Base-by-base conservation (phyloP, 2,329 filamentous ascomycete species). In the Ophiostoma montium region DNA sequence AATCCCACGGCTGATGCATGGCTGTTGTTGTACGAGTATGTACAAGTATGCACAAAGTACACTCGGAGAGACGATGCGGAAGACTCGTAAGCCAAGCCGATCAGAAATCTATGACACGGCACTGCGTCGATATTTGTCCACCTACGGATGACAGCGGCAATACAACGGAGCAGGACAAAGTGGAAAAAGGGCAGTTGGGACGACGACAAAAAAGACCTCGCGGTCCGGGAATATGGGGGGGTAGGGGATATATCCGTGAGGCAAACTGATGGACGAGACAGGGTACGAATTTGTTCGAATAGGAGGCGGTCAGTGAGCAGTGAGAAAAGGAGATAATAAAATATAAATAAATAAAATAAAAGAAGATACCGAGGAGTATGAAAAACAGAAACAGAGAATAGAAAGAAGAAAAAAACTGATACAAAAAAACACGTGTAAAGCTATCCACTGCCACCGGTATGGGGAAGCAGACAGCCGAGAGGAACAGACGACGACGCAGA, bases 181-280 rank as follows among this genome's bases (percentile, higher is more conserved):
- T 27, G 23, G 15, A 27, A 30, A 41, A 27, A 23, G 2, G n/a
- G 27, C n/a, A 41, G 9, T 33, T 13, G 19, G 21, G 46, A 18
- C n/a, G 11, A 31, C 18, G 21, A 35, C 23, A 16, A 21, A 30
- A 23, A 41, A 16, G 31, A 46, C 35, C 46, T 46, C 46, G 46
- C 50, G 50, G 39, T 51, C 42, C 42, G 31, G 46, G 36, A 47
- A 36, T 44, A 36, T 32, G 36, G 47, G 50, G 50, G 36, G 39
- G n/a, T 27, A 27, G 23, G 23, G 23, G 23, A 27, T 27, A 27
- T 5, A n/a, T n/a, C n/a, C n/a, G n/a, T n/a, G n/a, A n/a, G n/a
- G n/a, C n/a, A n/a, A n/a, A n/a, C n/a, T n/a, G 23, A 27, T 27
- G 23, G 23, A 27, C 23, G 23, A 27, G 23, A 27, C 23, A 27